Conservation (phyloP, 2,329 filamentous ascomycete species). For the Aspergillus texensis region DNA sequence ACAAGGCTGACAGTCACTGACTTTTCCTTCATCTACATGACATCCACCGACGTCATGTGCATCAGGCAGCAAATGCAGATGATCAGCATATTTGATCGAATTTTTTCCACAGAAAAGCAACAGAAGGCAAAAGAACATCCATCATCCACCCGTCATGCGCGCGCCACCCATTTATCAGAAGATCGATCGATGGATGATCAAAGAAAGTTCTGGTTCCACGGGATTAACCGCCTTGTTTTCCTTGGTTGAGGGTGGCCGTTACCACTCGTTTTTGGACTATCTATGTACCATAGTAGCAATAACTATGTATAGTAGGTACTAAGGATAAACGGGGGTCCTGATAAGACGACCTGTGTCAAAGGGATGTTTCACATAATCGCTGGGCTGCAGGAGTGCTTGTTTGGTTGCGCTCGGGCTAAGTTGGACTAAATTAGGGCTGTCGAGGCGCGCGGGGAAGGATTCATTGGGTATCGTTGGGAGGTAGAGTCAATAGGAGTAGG, state of each 20-base stretch:
- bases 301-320: background rate
- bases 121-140: background rate
- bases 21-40: background rate
- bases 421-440: background rate
- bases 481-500: background rate
- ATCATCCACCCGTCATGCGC: background rate
- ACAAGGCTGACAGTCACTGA: background rate
- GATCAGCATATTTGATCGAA: background rate
- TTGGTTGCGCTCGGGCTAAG: background rate
- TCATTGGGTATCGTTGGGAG: background rate
- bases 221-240: conserved; percentile 19
- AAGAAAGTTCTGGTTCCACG: conserved; percentile 15
- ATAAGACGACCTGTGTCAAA: background rate
- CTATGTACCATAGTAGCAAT: background rate
- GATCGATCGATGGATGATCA: conserved; percentile 3
- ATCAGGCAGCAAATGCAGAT: background rate
- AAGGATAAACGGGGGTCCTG: background rate
- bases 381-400: background rate
- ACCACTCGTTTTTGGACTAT: background rate
- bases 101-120: background rate
- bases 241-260: conserved; percentile 6
- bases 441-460: background rate
- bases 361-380: conserved; percentile 2
- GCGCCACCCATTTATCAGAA: background rate
- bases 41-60: background rate